These are phyloP conservation scores for Ophiocordyceps camponoti-leonardi DNA, from an alignment of 2,329 filamentous ascomycete species.

Conservation along the genomic window DNA sequence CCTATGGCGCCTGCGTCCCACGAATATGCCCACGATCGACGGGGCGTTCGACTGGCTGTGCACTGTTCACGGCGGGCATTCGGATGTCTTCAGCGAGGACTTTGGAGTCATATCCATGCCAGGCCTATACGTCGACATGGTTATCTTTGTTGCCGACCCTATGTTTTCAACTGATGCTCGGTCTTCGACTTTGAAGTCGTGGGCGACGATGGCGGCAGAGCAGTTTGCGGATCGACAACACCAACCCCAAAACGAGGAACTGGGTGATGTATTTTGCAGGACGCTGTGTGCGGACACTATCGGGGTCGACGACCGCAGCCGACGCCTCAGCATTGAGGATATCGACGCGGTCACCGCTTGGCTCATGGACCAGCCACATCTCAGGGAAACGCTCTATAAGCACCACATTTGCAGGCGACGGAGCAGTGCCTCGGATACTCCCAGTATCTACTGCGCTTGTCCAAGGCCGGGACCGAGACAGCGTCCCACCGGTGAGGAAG, in stretches of 20 bases:
- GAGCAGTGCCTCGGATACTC: no score
- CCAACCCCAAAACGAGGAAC: not conserved
- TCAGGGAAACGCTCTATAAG: not conserved
- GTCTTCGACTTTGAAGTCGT: not conserved
- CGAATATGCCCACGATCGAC: not conserved
- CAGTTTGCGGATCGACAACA: not conserved
- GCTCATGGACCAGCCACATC: not conserved
- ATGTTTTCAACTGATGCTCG: not conserved
- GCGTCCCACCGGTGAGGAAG: no score
- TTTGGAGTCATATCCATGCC: not conserved
- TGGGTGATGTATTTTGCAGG: not conserved
- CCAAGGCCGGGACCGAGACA: no score
- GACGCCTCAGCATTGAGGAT: not conserved
- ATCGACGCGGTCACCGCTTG: not conserved
- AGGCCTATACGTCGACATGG: not conserved
- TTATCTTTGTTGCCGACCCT: not conserved
- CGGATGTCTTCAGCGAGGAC: not conserved
- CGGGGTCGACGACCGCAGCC: not conserved
- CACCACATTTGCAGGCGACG: no score
- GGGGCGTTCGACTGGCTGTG: not conserved
- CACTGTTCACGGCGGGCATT: not conserved
- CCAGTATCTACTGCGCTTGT: no score
- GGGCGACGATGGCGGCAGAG: not conserved
- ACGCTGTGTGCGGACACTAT: not conserved
- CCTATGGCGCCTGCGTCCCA: no score